Conservation (phyloP, 2,329 filamentous ascomycete species). For the Helotiales sp. region DNA sequence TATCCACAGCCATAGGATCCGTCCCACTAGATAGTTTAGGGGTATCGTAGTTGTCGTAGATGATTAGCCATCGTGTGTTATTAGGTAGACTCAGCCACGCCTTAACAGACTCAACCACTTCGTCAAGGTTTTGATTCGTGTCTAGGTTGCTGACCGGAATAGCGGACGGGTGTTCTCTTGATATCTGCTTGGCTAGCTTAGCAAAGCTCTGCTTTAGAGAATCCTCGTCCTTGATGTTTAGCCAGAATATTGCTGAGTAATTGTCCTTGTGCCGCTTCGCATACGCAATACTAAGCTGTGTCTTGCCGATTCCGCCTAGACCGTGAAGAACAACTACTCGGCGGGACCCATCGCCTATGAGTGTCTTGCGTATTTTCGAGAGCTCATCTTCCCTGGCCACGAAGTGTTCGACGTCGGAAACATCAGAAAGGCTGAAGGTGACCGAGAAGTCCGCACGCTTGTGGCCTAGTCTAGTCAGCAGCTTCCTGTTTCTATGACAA, state of each 20-base stretch:
- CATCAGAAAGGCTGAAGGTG: conserved; percentile 31
- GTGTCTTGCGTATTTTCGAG: conserved; percentile 36
- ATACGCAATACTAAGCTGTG: too few relatives aligned
- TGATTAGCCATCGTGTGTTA: too few relatives aligned
- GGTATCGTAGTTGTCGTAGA: conserved; percentile 7
- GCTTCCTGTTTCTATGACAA: background rate
- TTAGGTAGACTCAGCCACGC: conserved; percentile 6
- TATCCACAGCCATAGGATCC: conserved; percentile 2
- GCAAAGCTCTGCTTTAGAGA: conserved; percentile 33
- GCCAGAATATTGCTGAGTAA: too few relatives aligned
- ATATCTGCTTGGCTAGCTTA: too few relatives aligned
- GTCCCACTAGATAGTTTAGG: background rate
- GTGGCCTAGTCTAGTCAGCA: conserved; percentile 6
- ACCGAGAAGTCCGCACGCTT: conserved; percentile 30
- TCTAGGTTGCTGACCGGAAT: background rate
- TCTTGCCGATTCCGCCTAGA: too few relatives aligned
- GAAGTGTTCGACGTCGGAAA: conserved; percentile 32
- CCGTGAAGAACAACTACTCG: conserved; percentile 12
- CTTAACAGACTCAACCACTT: background rate
- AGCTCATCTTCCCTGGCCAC: conserved; percentile 36
- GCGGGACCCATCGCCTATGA: conserved; percentile 33
- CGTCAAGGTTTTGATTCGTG: conserved; percentile 7
- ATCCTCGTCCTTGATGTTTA: too few relatives aligned
- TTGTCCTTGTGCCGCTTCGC: too few relatives aligned
- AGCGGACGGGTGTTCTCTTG: conserved; percentile 1